phyloP scores from a whole-genome alignment of 1,139 yeast species.

The Sugiyamaella castrensis region DNA sequence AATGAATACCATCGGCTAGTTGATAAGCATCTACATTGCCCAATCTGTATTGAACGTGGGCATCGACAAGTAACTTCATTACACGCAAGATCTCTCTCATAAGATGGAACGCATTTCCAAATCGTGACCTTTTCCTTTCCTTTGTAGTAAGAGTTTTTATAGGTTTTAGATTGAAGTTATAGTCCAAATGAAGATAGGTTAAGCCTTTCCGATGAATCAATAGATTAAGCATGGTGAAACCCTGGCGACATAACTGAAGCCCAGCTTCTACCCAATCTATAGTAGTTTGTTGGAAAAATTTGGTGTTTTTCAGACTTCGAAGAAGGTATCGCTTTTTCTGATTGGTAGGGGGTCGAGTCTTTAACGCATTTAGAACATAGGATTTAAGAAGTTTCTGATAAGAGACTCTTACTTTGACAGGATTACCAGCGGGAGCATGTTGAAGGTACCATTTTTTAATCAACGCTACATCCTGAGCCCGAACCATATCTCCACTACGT shows the following conservation, averaged over 20 bases:
- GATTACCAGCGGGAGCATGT: constrained; percentile 56
- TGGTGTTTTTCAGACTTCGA: constrained; percentile 68
- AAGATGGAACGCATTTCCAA: constrained; percentile 94
- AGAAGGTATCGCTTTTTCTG: constrained; percentile 59
- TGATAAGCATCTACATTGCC: constrained; percentile 94
- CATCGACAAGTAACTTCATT: constrained; percentile 81
- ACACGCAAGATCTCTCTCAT: constrained; percentile 84
- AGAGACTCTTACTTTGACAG: constrained; percentile 77
- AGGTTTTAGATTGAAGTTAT: constrained; percentile 93
- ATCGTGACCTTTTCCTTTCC: constrained; percentile 91
- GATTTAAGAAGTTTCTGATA: constrained; percentile 81
- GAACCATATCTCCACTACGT: constrained; percentile 63
- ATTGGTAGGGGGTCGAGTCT: constrained; percentile 40
- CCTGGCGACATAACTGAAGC: constrained; percentile 86
- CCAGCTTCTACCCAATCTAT: constrained; percentile 99
- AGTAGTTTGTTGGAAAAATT: constrained; percentile 85
- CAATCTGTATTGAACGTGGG: constrained; percentile 85
- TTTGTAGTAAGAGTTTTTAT: constrained; percentile 95
- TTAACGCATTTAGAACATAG: constrained; percentile 66
- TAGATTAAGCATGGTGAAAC: constrained; percentile 87
- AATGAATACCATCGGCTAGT: constrained; percentile 89
- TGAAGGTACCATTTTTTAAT: constrained; percentile 79
- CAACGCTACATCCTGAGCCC: constrained; percentile 90
- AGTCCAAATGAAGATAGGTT: constrained; percentile 89
- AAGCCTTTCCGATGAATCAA: constrained; percentile 88